These are phyloP conservation scores for Claviceps pusilla DNA, from an alignment of 2,329 filamentous ascomycete species.

Conservation along the genomic window DNA sequence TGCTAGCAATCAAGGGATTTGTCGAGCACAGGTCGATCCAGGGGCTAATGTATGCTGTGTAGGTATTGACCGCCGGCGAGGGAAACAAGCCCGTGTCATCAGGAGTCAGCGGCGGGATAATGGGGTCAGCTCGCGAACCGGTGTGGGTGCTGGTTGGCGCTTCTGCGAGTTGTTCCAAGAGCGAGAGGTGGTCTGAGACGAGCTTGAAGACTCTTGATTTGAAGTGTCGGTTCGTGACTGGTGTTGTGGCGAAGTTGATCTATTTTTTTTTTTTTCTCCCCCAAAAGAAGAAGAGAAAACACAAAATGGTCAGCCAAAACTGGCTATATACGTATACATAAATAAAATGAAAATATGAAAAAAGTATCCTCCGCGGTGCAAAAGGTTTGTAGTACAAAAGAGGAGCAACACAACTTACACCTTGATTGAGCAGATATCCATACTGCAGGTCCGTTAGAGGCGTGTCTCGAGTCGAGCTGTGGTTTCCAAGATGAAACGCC, in stretches of 20 bases:
- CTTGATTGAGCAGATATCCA: conserved; percentile 50
- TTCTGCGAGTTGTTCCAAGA: conserved; percentile 26
- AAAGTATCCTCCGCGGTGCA: not conserved
- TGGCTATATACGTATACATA: not conserved
- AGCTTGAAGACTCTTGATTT: conserved; percentile 51
- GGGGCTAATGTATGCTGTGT: conserved; percentile 67
- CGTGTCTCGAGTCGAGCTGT: conserved; percentile 48
- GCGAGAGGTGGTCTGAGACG: conserved; percentile 38
- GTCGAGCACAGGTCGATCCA: conserved; percentile 85
- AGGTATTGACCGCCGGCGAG: conserved; percentile 51
- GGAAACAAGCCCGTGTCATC: conserved; percentile 65
- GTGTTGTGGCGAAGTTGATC: conserved; percentile 67
- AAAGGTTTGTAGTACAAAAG: not conserved
- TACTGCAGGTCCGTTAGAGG: conserved; percentile 51
- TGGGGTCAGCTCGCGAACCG: conserved; percentile 37
- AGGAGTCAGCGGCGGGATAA: conserved; percentile 56
- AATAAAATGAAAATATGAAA: no score
- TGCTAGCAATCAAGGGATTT: conserved; percentile 67
- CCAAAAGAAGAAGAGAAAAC: not conserved
- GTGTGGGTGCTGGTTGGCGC: conserved; percentile 25
- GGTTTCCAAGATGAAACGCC: conserved; percentile 56
- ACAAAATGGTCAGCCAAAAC: not conserved
- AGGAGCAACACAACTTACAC: conserved; percentile 35
- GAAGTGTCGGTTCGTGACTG: conserved; percentile 63
- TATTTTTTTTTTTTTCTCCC: conserved; percentile 21